Evolutionary conservation across 345 rosid genomes (phyloP).

Genomic region (Murraya koenigii): DNA sequence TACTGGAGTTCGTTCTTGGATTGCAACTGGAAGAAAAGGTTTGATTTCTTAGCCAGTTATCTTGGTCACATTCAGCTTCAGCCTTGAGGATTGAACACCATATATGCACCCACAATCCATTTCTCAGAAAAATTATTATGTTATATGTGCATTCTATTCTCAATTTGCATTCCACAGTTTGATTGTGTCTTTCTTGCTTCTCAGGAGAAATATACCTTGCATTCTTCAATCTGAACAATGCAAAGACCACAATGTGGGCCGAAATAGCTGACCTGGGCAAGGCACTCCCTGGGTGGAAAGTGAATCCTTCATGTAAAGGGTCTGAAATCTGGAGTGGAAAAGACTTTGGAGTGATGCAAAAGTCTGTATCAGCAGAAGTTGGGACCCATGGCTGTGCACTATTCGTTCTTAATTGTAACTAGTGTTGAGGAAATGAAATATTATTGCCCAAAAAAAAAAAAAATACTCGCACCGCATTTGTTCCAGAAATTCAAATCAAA

Average conservation of each 20-base stretch:
- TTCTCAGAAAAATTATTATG: background rate
- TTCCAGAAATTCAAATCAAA: no score
- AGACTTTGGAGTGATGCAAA: constrained; percentile 22
- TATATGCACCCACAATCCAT: no score
- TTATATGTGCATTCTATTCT: no score
- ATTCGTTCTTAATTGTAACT: constrained; percentile 47
- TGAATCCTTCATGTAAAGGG: constrained; percentile 34
- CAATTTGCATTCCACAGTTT: background rate
- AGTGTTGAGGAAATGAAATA: background rate
- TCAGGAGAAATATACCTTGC: constrained; percentile 56
- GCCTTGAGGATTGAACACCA: no score
- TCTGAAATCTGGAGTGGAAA: constrained; percentile 65
- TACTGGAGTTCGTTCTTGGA: constrained; percentile 68
- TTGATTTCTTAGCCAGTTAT: background rate
- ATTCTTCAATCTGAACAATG: constrained; percentile 50
- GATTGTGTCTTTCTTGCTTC: background rate
- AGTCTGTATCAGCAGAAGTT: constrained; percentile 37
- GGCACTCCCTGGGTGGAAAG: constrained; percentile 35
- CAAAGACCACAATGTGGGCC: constrained; percentile 43
- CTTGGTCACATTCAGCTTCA: no score
- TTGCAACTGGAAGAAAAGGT: constrained; percentile 76
- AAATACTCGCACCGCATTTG: no score
- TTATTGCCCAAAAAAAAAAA: no score
- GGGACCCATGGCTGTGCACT: constrained; percentile 55
- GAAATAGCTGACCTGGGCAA: constrained; percentile 50